Base-by-base conservation (phyloP, 768 basidiomycete genomes). In the Cystobasidium ongulense region DNA sequence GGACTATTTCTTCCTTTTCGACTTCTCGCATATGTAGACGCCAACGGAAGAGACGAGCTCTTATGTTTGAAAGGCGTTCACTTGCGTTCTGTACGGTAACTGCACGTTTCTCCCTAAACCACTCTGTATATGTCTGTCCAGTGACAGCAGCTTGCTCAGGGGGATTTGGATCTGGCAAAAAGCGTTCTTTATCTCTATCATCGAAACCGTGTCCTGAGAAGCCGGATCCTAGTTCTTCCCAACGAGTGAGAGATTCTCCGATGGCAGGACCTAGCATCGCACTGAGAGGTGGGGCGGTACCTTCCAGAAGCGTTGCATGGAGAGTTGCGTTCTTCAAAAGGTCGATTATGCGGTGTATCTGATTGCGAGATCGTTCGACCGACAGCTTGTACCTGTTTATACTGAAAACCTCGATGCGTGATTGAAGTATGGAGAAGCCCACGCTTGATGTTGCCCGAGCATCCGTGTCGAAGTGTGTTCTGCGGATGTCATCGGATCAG, bases 181-280 rank as follows among this genome's bases (percentile, higher is more conserved):
- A 71, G 11, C 68, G 52, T 36, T 71, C 68, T 54, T 71, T 71
- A n/a, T 71, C 50, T 54, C 53, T 31, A 43, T 71, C 68, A 38
- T 71, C 68, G 35, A 71, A 71, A 11, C 68, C 68, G 31, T 71
- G 68, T 15, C 68, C 68, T n/a, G 33, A 31, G 39, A 71, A 71
- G 11, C 68, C 68, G 8, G 33, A 35, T 59, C 53, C 68, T 71
- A 54, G 35, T n/a, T 38, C 52, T 71, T 71, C 68, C 68, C 68
- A 71, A 17, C 68, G 68, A 23, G 68, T 39, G 68, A 71, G 31
- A 54, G 31, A 29, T 52, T 71, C 68, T 1, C 68, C 68, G 8
- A 71, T 3, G 18, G 53, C 68, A 1, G 68, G 68, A 1, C 53
- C 36, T 27, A 71, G 54, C 68, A 71, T 71, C 15, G 68, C 68